phyloP scores from a whole-genome alignment of 345 rosid genomes.

The Geranium brycei region DNA sequence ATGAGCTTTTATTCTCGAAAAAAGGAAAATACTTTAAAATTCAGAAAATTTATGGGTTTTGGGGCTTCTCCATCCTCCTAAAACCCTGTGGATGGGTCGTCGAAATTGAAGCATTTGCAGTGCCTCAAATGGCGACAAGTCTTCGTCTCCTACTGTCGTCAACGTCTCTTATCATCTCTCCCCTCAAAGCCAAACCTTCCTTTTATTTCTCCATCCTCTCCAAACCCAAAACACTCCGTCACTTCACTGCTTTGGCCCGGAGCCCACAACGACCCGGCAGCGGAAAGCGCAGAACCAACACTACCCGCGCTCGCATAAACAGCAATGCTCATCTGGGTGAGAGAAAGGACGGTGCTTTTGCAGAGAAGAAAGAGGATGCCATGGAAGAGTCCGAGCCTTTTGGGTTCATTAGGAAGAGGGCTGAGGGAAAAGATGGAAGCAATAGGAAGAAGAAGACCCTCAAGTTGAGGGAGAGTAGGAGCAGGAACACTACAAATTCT shows the following conservation, averaged over 20 bases:
- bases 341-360: background rate
- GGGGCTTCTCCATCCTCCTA: too few relatives aligned
- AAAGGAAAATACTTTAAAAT: too few relatives aligned
- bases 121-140: slow-evolving; percentile 28
- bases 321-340: slow-evolving; percentile 20
- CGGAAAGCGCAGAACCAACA: slow-evolving; percentile 6
- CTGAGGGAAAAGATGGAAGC: slow-evolving; percentile 51
- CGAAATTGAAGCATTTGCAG: background rate
- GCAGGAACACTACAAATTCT: slow-evolving; percentile 70
- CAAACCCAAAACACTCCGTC: slow-evolving; percentile 17
- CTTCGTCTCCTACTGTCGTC: slow-evolving; percentile 37
- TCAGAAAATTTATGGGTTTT: too few relatives aligned
- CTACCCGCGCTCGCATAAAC: slow-evolving; percentile 27
- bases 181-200: background rate
- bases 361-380: slow-evolving; percentile 12
- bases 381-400: slow-evolving; percentile 37
- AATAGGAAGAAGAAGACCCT: slow-evolving; percentile 55
- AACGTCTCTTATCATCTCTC: slow-evolving; percentile 18
- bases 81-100: too few relatives aligned
- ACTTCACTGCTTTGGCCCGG: slow-evolving; percentile 25
- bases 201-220: slow-evolving; percentile 12
- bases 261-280: slow-evolving; percentile 27
- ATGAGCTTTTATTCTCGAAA: too few relatives aligned
- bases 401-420: slow-evolving; percentile 77
- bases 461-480: slow-evolving; percentile 47